These are phyloP conservation scores for Fusarium miscanthi DNA, from an alignment of 2,329 filamentous ascomycete species.

Conservation along the genomic window DNA sequence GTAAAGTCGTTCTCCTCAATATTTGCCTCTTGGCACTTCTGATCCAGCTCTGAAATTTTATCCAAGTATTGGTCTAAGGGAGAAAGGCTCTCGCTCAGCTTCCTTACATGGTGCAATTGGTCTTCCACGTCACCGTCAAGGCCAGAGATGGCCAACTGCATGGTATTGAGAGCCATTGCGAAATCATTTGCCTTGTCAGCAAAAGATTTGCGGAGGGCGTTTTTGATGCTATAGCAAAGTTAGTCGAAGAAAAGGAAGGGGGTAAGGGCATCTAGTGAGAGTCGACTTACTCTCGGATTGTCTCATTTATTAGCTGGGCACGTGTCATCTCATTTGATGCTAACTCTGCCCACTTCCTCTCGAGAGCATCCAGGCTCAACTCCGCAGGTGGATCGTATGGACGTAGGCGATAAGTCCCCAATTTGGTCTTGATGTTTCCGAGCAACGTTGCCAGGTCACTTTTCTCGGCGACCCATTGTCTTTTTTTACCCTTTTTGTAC, in stretches of 20 bases:
- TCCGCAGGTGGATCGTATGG: constrained; percentile 92
- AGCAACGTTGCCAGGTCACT: constrained; percentile 92
- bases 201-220: constrained; percentile 89
- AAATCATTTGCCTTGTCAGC: constrained; percentile 99
- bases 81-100: constrained; percentile 84
- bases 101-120: constrained; percentile 87
- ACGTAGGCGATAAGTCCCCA: constrained; percentile 91
- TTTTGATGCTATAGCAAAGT: constrained; percentile 79
- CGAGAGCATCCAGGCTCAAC: constrained; percentile 82
- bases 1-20: constrained; percentile 99
- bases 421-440: constrained; percentile 98
- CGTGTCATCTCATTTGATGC: constrained; percentile 87
- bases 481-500: constrained; percentile 93
- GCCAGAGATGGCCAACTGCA: constrained; percentile 95
- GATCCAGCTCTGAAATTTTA: constrained; percentile 86
- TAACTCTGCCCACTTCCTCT: constrained; percentile 82
- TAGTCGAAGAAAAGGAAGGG: constrained; percentile 34
- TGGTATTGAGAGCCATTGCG: constrained; percentile 91
- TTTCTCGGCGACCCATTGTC: constrained; percentile 97
- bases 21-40: constrained; percentile 93
- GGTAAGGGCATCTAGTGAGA: neutral
- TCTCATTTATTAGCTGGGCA: constrained; percentile 96
- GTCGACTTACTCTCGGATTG: constrained; percentile 83
- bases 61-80: constrained; percentile 92
- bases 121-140: constrained; percentile 97